These are phyloP conservation scores for Tulasnella sp. DNA, from an alignment of 768 basidiomycete genomes.

Conservation along the genomic window DNA sequence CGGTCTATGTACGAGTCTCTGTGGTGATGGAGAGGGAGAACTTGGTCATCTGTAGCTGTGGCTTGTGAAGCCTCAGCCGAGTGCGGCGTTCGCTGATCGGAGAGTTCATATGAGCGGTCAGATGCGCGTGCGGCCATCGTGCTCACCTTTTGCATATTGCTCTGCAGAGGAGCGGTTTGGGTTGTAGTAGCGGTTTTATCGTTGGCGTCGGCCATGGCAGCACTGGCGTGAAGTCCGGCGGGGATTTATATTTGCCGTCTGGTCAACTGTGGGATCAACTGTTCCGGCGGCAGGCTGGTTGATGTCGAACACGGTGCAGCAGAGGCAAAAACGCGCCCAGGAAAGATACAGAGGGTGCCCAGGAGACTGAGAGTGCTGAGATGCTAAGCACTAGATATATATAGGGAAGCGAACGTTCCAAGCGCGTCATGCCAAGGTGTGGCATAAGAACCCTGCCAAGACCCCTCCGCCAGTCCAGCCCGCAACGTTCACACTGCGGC, in stretches of 20 bases:
- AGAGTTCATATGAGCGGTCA: neutral
- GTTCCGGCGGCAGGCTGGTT: neutral
- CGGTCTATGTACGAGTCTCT: slow-evolving; percentile 5
- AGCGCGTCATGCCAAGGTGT: neutral
- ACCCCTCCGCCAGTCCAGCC: neutral
- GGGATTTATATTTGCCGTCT: neutral
- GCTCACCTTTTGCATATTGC: neutral
- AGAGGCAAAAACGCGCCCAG: neutral
- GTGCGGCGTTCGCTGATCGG: neutral
- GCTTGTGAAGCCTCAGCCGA: neutral
- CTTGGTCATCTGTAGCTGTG: neutral
- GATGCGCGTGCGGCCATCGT: neutral
- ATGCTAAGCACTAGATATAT: neutral
- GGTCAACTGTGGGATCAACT: neutral
- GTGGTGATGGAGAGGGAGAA: neutral
- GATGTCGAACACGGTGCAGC: neutral
- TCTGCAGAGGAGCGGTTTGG: neutral
- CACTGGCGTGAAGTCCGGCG: neutral
- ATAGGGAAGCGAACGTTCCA: neutral
- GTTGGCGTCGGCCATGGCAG: neutral
- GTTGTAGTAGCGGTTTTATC: neutral
- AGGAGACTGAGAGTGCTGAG: slow-evolving; percentile 6
- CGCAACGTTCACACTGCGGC: neutral
- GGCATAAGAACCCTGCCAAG: neutral
- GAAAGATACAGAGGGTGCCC: neutral